A percentile compares a stretch with the other conserved stretches of the same genome.
These are phyloP conservation scores for Phaeotremella skinneri DNA, from an alignment of 768 basidiomycete species.

Conservation along the genomic window DNA sequence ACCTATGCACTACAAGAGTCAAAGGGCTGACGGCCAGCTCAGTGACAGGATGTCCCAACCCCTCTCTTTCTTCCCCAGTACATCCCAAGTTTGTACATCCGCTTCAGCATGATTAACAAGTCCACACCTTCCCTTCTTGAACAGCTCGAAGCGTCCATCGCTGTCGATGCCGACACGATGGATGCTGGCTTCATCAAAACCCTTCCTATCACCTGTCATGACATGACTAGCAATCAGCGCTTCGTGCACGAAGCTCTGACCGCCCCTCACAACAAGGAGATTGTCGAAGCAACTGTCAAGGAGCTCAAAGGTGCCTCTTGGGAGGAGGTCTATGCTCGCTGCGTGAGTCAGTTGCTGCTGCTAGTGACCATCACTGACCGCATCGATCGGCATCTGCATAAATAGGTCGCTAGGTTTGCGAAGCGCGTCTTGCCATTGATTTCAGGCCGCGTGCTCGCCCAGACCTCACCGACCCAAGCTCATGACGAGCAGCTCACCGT, in stretches of 20 bases:
- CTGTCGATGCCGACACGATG: conserved; percentile 41
- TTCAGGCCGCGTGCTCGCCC: conserved; percentile 41
- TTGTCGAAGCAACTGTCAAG: conserved; percentile 32
- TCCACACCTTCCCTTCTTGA: conserved; percentile 25
- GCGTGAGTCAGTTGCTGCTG: conserved; percentile 18
- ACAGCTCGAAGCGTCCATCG: conserved; percentile 31
- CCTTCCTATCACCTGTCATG: conserved; percentile 40
- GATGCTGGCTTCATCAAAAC: conserved; percentile 33
- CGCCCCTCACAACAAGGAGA: conserved; percentile 42
- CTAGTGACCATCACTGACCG: too few relatives aligned
- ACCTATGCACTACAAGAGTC: too few relatives aligned
- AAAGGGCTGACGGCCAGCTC: too few relatives aligned
- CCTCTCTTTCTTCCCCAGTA: too few relatives aligned
- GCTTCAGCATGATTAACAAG: conserved; percentile 22
- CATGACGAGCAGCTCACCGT: conserved; percentile 35
- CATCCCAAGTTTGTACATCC: neutral
- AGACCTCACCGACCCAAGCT: conserved; percentile 33
- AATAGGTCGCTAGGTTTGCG: conserved; percentile 30
- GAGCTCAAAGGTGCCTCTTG: conserved; percentile 27
- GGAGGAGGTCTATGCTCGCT: conserved; percentile 23
- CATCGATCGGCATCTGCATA: neutral
- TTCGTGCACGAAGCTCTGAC: conserved; percentile 30
- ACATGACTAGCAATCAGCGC: conserved; percentile 43
- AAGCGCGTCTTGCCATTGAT: conserved; percentile 23
- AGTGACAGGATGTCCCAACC: too few relatives aligned